Evolutionary conservation across 495 filamentous ascomycete species (phyloP).

Genomic region (Entonaema liquescens): DNA sequence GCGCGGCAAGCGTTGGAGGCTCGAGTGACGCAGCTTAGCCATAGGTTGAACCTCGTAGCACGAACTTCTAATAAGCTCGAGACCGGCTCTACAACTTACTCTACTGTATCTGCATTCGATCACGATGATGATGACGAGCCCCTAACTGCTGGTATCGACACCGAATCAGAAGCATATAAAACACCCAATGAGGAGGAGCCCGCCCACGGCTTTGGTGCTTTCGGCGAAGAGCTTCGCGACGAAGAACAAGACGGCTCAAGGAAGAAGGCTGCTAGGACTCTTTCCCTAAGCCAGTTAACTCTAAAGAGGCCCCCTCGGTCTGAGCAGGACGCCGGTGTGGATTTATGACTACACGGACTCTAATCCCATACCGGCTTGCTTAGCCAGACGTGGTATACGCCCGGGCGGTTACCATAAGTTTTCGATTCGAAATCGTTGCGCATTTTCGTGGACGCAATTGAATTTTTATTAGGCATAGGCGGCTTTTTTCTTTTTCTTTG

Average conservation of each 20-base stretch:
- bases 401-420: not conserved
- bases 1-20: conserved; percentile 60
- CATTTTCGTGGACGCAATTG: conserved; percentile 20
- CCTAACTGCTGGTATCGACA: conserved; percentile 34
- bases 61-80: conserved; percentile 44
- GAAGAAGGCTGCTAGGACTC: conserved; percentile 55
- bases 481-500: conserved; percentile 28
- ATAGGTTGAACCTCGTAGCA: conserved; percentile 53
- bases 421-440: conserved; percentile 2
- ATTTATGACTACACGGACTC: conserved; percentile 47
- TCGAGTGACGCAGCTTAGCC: conserved; percentile 57
- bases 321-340: conserved; percentile 22
- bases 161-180: conserved; percentile 52
- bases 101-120: conserved; percentile 50
- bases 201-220: conserved; percentile 52
- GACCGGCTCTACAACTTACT: conserved; percentile 30
- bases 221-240: conserved; percentile 54
- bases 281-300: conserved; percentile 62
- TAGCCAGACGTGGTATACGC: not conserved
- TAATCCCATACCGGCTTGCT: not conserved
- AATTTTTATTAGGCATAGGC: conserved; percentile 23
- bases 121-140: conserved; percentile 47
- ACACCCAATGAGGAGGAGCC: conserved; percentile 54
- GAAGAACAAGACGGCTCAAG: conserved; percentile 49
- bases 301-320: conserved; percentile 36